phyloP scores from a whole-genome alignment of 768 basidiomycete genomes.

The Lentinula detonsa region DNA sequence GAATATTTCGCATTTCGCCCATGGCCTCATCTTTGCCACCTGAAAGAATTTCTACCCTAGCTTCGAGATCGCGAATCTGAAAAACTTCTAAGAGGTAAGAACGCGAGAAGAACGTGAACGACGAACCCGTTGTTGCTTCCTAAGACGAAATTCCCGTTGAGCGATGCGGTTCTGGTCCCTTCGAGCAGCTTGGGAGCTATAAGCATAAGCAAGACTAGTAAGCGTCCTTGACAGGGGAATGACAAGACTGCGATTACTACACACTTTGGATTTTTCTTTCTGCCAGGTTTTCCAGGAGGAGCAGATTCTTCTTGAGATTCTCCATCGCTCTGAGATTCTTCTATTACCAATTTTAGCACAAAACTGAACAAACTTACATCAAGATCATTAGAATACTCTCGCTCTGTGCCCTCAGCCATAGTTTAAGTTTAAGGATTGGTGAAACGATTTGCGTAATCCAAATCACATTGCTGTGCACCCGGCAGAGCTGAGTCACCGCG shows the following conservation, averaged over 20 bases:
- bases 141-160: conserved; percentile 85
- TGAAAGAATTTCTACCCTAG: conserved; percentile 90
- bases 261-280: conserved; percentile 89
- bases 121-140: conserved; percentile 80
- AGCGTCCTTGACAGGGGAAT: conserved; percentile 7
- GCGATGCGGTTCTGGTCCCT: conserved; percentile 90
- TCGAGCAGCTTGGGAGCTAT: conserved; percentile 80
- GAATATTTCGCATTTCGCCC: conserved; percentile 73
- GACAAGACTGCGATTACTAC: conserved; percentile 16
- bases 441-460: conserved; percentile 33
- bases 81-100: conserved; percentile 3
- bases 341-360: not conserved
- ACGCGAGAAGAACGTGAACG: not conserved
- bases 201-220: conserved; percentile 10
- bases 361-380: conserved; percentile 31
- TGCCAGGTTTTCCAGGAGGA: conserved; percentile 59
- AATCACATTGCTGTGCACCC: not conserved
- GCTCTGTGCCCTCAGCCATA: conserved; percentile 44
- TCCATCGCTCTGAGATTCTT: conserved; percentile 47
- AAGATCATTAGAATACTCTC: conserved; percentile 59
- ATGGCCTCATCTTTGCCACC: conserved; percentile 88
- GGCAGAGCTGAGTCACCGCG: not conserved
- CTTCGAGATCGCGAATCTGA: conserved; percentile 93
- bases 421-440: conserved; percentile 40
- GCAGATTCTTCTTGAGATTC: conserved; percentile 45